Evolutionary conservation across 148 eudicot genomes (phyloP), one percentile per base, ranked within the genome.

Genomic region (Fagopyrum homotropicum): DNA sequence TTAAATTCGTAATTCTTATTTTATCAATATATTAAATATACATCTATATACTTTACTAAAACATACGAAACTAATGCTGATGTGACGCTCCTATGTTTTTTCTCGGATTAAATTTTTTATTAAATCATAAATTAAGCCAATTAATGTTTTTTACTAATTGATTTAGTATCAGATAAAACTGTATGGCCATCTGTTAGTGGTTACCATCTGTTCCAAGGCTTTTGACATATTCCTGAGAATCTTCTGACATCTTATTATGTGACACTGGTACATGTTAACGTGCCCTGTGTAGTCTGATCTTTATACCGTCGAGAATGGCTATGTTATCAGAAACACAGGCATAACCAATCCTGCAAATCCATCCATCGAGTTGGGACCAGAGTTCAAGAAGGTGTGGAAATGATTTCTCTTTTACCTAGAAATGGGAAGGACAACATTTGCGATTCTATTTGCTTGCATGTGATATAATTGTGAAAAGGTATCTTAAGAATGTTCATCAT

Each of bases 351-450:
- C 98, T 35, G 88, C 86, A 22, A 95, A 92, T 81, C 99, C 99
- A 76, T 76, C 99, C n/a, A 89, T 95, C 60, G 99, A 95, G 61
- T 77, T 95, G 83, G 99, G 99, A 72, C 99, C 99, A 47, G 99
- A 95, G 73, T 95, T 90, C 72, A 95, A 95, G 63, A 95, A 95
- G 99, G 98, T 92, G 68, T 22, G 51, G 57, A 75, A 77, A 69
- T 16, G 66, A 68, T 52, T 46, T 4, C 12, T 26, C 59, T 12
- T 9, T 52, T 56, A 19, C 66, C 74, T 6, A 63, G 6, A 66
- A 66, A 14, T 40, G 1, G 43, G 12, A 43, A 15, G 17, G 68
- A 61, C 26, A 61, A 29, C 43, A 29, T 26, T 29, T 10, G 12
- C 5, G 2, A 1, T 16, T 57, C 3, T 57, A 57, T 17, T 19